These are phyloP conservation scores for Athelia psychrophila DNA, from an alignment of 1,284 basidiomycete species.

Conservation along the genomic window DNA sequence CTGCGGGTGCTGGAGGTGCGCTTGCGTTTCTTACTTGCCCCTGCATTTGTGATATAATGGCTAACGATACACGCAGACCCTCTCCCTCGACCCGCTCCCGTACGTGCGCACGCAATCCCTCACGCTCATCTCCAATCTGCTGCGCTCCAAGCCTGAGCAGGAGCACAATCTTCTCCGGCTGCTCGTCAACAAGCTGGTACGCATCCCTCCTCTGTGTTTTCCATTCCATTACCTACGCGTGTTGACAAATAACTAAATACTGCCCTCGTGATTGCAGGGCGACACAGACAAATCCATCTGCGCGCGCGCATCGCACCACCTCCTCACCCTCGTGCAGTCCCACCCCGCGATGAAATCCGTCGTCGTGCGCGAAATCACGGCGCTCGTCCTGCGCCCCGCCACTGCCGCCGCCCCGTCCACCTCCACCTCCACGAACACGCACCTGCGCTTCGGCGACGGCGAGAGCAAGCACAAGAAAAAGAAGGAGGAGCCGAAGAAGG, in stretches of 20 bases:
- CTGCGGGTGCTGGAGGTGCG: constrained; percentile 87
- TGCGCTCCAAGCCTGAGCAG: constrained; percentile 93
- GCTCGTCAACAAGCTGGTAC: constrained; percentile 91
- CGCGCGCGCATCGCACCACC: constrained; percentile 86
- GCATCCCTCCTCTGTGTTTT: constrained; percentile 24
- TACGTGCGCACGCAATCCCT: constrained; percentile 88
- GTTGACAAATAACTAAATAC: background rate
- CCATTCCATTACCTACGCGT: no score
- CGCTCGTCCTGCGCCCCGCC: constrained; percentile 69
- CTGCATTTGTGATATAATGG: no score
- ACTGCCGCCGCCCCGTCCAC: constrained; percentile 40
- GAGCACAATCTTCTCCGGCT: constrained; percentile 94
- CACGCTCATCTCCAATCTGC: constrained; percentile 72
- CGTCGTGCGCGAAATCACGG: constrained; percentile 84
- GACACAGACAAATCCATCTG: constrained; percentile 90
- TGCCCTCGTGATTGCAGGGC: constrained; percentile 48
- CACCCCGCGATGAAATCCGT: constrained; percentile 96
- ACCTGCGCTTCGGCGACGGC: constrained; percentile 37
- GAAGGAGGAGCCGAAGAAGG: constrained; percentile 27
- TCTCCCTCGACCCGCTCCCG: constrained; percentile 84
- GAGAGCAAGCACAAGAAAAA: constrained; percentile 20
- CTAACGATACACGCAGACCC: constrained; percentile 42
- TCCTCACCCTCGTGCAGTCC: constrained; percentile 85
- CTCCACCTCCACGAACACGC: constrained; percentile 30
- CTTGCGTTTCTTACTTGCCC: no score